These are phyloP conservation scores for Exutisphaerella laricina DNA, from an alignment of 2,329 filamentous ascomycete species.

Conservation along the genomic window DNA sequence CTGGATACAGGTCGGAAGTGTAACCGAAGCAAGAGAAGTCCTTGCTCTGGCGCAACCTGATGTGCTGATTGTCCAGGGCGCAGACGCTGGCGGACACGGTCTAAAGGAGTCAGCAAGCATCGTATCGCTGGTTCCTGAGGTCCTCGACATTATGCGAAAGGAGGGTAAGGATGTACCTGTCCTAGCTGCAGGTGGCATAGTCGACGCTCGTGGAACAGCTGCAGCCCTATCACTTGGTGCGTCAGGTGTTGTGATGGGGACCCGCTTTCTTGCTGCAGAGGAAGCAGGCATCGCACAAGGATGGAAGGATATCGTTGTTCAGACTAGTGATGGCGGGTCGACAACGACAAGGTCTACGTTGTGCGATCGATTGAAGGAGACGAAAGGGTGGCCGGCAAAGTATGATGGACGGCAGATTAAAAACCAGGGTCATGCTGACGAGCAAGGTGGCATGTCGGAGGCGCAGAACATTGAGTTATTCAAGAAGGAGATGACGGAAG, in stretches of 20 bases:
- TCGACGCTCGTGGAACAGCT: constrained; percentile 49
- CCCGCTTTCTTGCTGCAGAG: constrained; percentile 51
- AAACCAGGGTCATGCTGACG: constrained; percentile 47
- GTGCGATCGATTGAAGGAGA: constrained; percentile 50
- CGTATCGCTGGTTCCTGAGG: constrained; percentile 52
- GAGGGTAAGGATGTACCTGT: constrained; percentile 32
- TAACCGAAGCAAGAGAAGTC: constrained; percentile 48
- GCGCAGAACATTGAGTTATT: constrained; percentile 39
- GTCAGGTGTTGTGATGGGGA: constrained; percentile 54
- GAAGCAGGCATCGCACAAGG: constrained; percentile 43
- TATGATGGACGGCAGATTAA: constrained; percentile 53
- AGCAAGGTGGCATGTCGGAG: constrained; percentile 31
- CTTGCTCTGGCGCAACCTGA: constrained; percentile 46
- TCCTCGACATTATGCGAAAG: constrained; percentile 41
- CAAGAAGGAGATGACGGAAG: constrained; percentile 43
- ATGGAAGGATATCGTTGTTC: constrained; percentile 42
- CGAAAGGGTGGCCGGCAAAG: constrained; percentile 39
- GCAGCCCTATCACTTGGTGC: constrained; percentile 49
- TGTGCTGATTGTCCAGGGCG: constrained; percentile 55
- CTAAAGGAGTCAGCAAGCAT: constrained; percentile 48
- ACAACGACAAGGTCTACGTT: constrained; percentile 44
- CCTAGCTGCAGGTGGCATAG: constrained; percentile 55
- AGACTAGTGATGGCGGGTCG: constrained; percentile 44
- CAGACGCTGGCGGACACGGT: constrained; percentile 59
- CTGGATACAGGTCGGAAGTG: constrained; percentile 56